Evolutionary conservation across 192 early-diverging fungal species (phyloP).

Genomic region (Phycomyces nitens): DNA sequence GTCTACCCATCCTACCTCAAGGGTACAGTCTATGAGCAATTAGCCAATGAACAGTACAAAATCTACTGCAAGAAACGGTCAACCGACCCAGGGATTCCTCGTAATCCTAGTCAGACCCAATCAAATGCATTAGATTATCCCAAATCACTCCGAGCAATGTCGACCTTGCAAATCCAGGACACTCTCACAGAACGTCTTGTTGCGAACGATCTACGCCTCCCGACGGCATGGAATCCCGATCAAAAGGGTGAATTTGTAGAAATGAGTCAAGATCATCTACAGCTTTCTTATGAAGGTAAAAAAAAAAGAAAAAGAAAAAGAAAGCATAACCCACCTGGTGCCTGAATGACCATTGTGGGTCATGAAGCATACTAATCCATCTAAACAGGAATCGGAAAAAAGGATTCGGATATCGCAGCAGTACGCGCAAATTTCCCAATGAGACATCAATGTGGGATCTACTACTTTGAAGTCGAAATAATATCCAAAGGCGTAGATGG

Average conservation of each 20-base stretch:
- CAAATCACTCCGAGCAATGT: too few species aligned
- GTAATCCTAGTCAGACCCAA: too few species aligned
- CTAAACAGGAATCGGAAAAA: conserved; percentile 30
- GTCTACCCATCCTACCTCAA: conserved; percentile 27
- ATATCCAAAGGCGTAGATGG: conserved; percentile 86
- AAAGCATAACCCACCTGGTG: too few species aligned
- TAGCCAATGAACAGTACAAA: conserved; percentile 26
- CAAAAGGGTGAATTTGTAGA: conserved; percentile 52
- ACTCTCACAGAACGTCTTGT: conserved; percentile 2
- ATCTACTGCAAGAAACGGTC: not conserved
- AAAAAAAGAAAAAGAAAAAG: not conserved
- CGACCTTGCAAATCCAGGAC: too few species aligned
- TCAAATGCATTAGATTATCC: too few species aligned
- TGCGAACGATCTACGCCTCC: conserved; percentile 35
- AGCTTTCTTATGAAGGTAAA: conserved; percentile 52
- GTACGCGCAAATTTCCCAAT: conserved; percentile 79
- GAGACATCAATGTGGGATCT: conserved; percentile 82
- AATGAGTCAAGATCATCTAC: conserved; percentile 34
- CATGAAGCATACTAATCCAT: too few species aligned
- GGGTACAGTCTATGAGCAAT: conserved; percentile 19
- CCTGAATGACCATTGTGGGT: too few species aligned
- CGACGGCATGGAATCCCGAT: conserved; percentile 58
- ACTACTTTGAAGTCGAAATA: conserved; percentile 88
- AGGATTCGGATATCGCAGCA: conserved; percentile 78
- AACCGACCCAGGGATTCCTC: conserved; percentile 1